Percentiles rank a stretch among this genome's conserved stretches.
phyloP scores from a whole-genome alignment of 768 basidiomycete genomes.

The Porphyrellus cyaneotinctus region DNA sequence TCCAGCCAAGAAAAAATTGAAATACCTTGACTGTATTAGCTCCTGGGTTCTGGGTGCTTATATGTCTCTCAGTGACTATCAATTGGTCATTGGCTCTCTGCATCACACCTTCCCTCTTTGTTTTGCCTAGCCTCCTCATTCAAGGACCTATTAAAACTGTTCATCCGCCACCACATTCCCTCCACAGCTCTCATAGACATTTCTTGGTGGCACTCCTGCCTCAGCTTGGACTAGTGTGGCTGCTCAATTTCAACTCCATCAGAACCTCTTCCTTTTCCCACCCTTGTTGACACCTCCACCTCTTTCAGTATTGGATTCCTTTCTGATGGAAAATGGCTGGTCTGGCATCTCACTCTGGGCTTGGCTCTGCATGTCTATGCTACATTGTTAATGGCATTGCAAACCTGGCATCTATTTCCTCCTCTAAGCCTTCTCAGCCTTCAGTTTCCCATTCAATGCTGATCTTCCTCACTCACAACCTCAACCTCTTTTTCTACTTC shows the following conservation, averaged over 20 bases:
- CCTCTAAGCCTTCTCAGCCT: neutral
- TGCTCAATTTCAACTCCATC: neutral
- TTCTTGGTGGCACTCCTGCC: neutral
- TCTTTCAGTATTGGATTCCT: conserved; percentile 29
- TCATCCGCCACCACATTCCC: neutral
- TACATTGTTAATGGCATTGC: no score
- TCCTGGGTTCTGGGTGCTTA: neutral
- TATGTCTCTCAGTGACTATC: neutral
- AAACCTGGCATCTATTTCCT: neutral
- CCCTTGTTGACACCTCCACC: neutral
- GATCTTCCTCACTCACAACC: neutral
- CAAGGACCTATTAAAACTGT: neutral
- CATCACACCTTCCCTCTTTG: neutral
- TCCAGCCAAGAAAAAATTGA: no score
- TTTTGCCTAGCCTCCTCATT: neutral
- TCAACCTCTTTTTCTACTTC: neutral
- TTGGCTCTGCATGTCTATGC: neutral
- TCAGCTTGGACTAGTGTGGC: neutral
- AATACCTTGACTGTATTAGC: neutral
- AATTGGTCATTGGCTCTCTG: neutral
- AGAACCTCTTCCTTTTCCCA: accelerated
- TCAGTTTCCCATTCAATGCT: neutral
- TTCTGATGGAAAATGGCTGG: conserved; percentile 32
- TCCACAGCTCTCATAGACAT: accelerated
- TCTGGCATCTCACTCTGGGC: conserved; percentile 33